Evolutionary conservation across 2,329 filamentous ascomycete genomes (phyloP).

Genomic region (Fusarium dimerum): DNA sequence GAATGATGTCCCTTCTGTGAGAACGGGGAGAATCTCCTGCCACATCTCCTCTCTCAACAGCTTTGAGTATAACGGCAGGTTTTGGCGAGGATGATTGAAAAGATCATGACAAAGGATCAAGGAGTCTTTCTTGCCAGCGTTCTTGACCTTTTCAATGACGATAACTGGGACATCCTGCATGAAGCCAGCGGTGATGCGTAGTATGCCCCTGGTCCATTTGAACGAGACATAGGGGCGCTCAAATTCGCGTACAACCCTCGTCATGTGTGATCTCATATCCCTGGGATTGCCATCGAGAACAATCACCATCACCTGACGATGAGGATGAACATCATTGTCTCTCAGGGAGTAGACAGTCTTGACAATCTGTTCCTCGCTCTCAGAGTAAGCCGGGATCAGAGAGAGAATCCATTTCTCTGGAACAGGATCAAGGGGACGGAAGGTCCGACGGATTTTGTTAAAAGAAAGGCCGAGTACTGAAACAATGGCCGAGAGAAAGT

Average conservation of each 20-base stretch:
- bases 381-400: slow-evolving; percentile 24
- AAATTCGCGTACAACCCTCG: slow-evolving; percentile 13
- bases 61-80: slow-evolving; percentile 18
- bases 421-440: slow-evolving; percentile 9
- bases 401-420: slow-evolving; percentile 17
- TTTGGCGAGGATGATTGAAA: slow-evolving; percentile 21
- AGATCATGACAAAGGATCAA: slow-evolving; percentile 22
- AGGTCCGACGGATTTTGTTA: slow-evolving; percentile 1
- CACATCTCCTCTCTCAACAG: slow-evolving; percentile 22
- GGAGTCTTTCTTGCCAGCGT: slow-evolving; percentile 24
- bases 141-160: slow-evolving; percentile 25
- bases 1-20: slow-evolving; percentile 15
- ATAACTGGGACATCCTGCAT: slow-evolving; percentile 25
- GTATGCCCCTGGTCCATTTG: slow-evolving; percentile 20
- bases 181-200: slow-evolving; percentile 19
- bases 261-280: slow-evolving; percentile 21
- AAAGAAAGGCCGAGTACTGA: slow-evolving; percentile 15
- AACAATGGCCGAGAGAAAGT: slow-evolving; percentile 18
- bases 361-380: slow-evolving; percentile 27
- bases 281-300: slow-evolving; percentile 21
- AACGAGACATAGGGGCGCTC: slow-evolving; percentile 19
- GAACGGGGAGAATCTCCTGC: slow-evolving; percentile 13
- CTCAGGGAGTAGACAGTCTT: slow-evolving; percentile 24
- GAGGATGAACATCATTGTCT: slow-evolving; percentile 22
- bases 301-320: slow-evolving; percentile 24